phyloP scores from a whole-genome alignment of 139 green algal genomes.

The Ulvella scutata region DNA sequence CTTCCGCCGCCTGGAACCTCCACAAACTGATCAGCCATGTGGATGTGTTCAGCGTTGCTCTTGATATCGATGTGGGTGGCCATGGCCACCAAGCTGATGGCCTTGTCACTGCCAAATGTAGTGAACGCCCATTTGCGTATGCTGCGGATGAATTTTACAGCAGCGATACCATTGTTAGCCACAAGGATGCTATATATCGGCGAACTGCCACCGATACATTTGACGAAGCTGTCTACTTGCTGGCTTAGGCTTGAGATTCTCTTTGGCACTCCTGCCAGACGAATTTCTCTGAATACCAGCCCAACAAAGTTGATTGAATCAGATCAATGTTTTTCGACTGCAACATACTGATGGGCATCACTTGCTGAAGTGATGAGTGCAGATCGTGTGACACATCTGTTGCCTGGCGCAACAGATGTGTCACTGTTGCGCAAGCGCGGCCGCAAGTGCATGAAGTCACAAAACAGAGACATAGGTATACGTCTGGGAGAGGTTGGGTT shows the following conservation, averaged over 20 bases:
- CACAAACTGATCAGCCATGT: slow-evolving; percentile 94
- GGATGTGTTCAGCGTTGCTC: slow-evolving; percentile 89
- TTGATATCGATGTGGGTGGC: slow-evolving; percentile 90
- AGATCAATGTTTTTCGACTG: no score
- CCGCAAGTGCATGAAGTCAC: no score
- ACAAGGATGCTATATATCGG: slow-evolving; percentile 74
- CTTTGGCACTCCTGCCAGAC: slow-evolving; percentile 31
- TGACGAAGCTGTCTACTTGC: slow-evolving; percentile 30
- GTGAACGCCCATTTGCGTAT: slow-evolving; percentile 61
- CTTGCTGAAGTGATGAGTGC: no score
- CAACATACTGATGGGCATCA: no score
- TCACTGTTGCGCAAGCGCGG: no score
- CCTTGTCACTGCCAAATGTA: slow-evolving; percentile 44
- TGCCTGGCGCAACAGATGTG: no score
- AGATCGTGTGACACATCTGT: no score
- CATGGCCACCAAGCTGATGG: slow-evolving; percentile 81
- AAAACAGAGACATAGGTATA: no score
- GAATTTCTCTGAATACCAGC: background rate
- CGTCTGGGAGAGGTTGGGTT: no score
- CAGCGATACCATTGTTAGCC: slow-evolving; percentile 89
- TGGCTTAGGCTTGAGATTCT: slow-evolving; percentile 20
- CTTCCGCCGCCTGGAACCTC: slow-evolving; percentile 91
- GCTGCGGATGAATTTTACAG: slow-evolving; percentile 94
- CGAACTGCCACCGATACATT: slow-evolving; percentile 28
- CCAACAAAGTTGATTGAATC: no score